Evolutionary conservation across 1,139 yeast genomes (phyloP).

Genomic region (Kurtzmaniella natalensis): DNA sequence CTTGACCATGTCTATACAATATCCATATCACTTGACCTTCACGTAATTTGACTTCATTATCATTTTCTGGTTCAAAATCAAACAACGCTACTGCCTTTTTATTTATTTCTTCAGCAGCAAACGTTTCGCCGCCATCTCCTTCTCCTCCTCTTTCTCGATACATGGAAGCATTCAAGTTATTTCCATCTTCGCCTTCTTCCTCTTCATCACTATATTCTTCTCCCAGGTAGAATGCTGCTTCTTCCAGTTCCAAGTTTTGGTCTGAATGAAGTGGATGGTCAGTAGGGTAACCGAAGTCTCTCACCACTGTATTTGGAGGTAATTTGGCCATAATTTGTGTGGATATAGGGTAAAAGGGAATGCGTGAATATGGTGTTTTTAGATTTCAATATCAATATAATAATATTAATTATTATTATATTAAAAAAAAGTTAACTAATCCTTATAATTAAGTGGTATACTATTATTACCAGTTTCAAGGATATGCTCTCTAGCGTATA

Average conservation of each 20-base stretch:
- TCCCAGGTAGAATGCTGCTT: slow-evolving; percentile 4
- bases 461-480: too few relatives aligned
- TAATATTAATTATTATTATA: too few relatives aligned
- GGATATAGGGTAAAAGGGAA: too few relatives aligned
- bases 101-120: slow-evolving; percentile 34
- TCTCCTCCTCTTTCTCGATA: slow-evolving; percentile 14
- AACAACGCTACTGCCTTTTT: slow-evolving; percentile 78
- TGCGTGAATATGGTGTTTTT: not conserved
- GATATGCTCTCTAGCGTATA: too few relatives aligned
- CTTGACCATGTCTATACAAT: slow-evolving; percentile 92
- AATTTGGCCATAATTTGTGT: slow-evolving; percentile 9
- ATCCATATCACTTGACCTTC: slow-evolving; percentile 88
- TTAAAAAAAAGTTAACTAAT: too few relatives aligned
- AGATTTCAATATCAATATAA: too few relatives aligned
- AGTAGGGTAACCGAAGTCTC: slow-evolving; percentile 74
- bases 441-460: too few relatives aligned
- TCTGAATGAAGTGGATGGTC: slow-evolving; percentile 69
- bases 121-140: slow-evolving; percentile 15
- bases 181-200: slow-evolving; percentile 16
- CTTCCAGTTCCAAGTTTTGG: slow-evolving; percentile 6
- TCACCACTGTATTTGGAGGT: slow-evolving; percentile 43
- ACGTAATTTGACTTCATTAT: slow-evolving; percentile 72
- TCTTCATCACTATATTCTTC: slow-evolving; percentile 11
- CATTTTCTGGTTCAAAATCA: slow-evolving; percentile 89
- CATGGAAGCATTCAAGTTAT: too few relatives aligned